phyloP scores from a whole-genome alignment of 805 yeast species.

The Wickerhamomyces chambardii region DNA sequence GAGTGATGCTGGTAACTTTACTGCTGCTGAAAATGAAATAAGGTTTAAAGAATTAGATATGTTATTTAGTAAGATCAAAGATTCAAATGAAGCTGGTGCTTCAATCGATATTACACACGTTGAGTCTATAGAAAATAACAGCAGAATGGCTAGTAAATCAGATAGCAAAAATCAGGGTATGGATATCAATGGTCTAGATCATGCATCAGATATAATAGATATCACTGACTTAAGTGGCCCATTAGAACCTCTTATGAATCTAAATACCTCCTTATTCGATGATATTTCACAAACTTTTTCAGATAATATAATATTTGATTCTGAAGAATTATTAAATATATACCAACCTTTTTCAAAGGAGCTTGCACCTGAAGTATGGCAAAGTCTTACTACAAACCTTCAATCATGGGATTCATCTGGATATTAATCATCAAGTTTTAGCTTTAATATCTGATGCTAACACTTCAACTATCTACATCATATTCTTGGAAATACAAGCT shows the following conservation, averaged over 20 bases:
- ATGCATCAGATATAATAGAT: too few relatives aligned
- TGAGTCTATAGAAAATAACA: background rate
- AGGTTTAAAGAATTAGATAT: conserved; percentile 17
- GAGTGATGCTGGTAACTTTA: conserved; percentile 21
- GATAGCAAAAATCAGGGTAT: too few relatives aligned
- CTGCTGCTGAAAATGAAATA: conserved; percentile 21
- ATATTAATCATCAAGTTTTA: too few relatives aligned
- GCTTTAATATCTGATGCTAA: too few relatives aligned
- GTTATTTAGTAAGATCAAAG: conserved; percentile 8
- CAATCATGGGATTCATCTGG: conserved; percentile 15
- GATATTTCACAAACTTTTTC: conserved; percentile 13
- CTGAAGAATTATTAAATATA: background rate
- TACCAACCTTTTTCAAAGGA: conserved; percentile 13
- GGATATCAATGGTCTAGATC: too few relatives aligned
- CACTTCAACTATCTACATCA: too few relatives aligned
- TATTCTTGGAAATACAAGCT: too few relatives aligned
- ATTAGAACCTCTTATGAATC: conserved; percentile 4
- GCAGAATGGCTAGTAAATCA: too few relatives aligned
- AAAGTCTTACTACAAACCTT: conserved; percentile 10
- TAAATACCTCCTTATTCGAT: conserved; percentile 10
- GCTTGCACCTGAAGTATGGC: conserved; percentile 12
- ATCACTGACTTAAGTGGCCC: too few relatives aligned
- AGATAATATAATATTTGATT: conserved; percentile 2
- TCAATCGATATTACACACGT: background rate
- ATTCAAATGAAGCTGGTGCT: background rate